phyloP scores from a whole-genome alignment of 805 yeast genomes.

The Spathaspora passalidarum region DNA sequence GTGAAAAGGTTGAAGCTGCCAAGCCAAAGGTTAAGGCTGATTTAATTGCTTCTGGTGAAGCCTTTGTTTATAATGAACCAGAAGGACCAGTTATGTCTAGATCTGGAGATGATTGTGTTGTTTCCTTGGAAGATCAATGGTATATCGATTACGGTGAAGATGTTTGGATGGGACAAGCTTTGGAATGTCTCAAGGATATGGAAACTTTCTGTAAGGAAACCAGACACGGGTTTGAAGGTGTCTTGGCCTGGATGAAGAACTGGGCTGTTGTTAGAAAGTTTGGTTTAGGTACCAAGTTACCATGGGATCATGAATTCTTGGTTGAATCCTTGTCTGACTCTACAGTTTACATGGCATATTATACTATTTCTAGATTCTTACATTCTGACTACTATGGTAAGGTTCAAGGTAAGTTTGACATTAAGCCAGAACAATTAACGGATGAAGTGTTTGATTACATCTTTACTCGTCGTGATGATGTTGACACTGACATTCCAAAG shows the following conservation, averaged over 20 bases:
- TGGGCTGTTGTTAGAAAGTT: constrained; percentile 98
- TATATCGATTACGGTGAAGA: constrained; percentile 96
- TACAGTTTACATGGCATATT: constrained; percentile 92
- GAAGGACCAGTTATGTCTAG: constrained; percentile 87
- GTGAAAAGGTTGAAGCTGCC: constrained; percentile 87
- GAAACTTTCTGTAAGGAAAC: constrained; percentile 80
- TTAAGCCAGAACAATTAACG: constrained; percentile 81
- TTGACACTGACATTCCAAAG: constrained; percentile 57
- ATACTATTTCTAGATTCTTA: constrained; percentile 82
- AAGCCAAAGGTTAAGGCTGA: constrained; percentile 85
- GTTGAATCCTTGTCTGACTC: constrained; percentile 96
- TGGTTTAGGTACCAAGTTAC: constrained; percentile 91
- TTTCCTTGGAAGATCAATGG: constrained; percentile 98
- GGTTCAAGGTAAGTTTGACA: constrained; percentile 66
- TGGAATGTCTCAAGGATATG: constrained; percentile 74
- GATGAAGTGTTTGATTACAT: constrained; percentile 92
- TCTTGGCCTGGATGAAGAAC: constrained; percentile 91
- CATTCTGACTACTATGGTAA: constrained; percentile 86
- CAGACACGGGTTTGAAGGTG: constrained; percentile 88
- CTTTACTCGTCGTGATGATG: constrained; percentile 66
- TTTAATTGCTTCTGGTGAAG: constrained; percentile 70
- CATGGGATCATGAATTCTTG: constrained; percentile 93
- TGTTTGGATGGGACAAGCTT: constrained; percentile 77
- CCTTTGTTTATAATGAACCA: constrained; percentile 92
- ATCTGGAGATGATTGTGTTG: constrained; percentile 95